phyloP scores from a whole-genome alignment of 1,284 basidiomycete species.

The Moesziomyces sp. region DNA sequence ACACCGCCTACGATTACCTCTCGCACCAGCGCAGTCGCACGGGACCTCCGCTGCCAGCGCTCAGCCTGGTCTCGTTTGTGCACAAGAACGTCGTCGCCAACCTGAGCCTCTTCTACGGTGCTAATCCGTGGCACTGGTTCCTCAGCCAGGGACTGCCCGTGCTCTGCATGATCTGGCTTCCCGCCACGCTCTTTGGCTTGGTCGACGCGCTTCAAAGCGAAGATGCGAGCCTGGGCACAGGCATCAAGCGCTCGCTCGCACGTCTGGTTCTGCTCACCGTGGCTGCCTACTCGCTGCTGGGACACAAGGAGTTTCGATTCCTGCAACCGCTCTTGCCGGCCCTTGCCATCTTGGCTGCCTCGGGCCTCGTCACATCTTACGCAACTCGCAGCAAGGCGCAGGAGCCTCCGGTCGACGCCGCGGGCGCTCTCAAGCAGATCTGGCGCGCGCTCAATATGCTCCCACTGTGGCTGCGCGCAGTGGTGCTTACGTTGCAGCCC shows the following conservation, averaged over 20 bases:
- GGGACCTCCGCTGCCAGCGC: conserved; percentile 70
- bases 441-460: conserved; percentile 22
- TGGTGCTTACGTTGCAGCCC: conserved; percentile 40
- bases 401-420: no score
- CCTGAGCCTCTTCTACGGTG: conserved; percentile 94
- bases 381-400: neutral
- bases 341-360: conserved; percentile 79
- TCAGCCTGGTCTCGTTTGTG: conserved; percentile 85
- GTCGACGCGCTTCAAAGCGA: conserved; percentile 5
- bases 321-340: conserved; percentile 89
- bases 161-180: conserved; percentile 80
- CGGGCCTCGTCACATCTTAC: conserved; percentile 20
- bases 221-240: neutral
- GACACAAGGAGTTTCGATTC: conserved; percentile 91
- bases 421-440: conserved; percentile 4
- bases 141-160: conserved; percentile 82
- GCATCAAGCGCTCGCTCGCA: conserved; percentile 26
- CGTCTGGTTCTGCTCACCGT: conserved; percentile 34
- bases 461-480: conserved; percentile 24
- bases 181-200: conserved; percentile 76
- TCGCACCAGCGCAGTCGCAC: conserved; percentile 47
- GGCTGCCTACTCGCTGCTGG: conserved; percentile 50
- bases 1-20: conserved; percentile 77
- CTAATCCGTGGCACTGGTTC: conserved; percentile 87
- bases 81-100: conserved; percentile 74